These are phyloP conservation scores for Lodderomyces jiufengensis DNA, from an alignment of 1,139 yeast species.

Conservation along the genomic window DNA sequence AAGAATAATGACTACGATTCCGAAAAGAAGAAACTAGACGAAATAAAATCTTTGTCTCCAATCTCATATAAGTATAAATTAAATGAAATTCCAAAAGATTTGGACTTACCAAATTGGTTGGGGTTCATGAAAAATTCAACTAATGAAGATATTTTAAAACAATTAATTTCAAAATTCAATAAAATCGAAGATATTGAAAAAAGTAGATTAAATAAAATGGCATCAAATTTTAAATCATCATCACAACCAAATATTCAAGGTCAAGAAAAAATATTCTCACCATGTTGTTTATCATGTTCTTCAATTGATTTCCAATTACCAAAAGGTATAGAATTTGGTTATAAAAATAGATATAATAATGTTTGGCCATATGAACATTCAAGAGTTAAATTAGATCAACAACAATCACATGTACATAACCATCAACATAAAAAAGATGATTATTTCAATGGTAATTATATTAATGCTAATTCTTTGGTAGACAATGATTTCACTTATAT, in stretches of 20 bases:
- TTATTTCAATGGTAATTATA: conserved; percentile 43
- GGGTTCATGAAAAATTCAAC: conserved; percentile 22
- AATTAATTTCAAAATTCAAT: conserved; percentile 37
- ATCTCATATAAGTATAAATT: conserved; percentile 28
- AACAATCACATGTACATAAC: background rate
- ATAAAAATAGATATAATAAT: conserved; percentile 43
- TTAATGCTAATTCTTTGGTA: conserved; percentile 20
- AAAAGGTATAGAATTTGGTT: conserved; percentile 47
- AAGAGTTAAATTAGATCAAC: conserved; percentile 29
- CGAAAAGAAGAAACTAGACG: too few relatives aligned
- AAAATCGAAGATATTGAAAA: conserved; percentile 51
- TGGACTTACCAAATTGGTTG: conserved; percentile 48
- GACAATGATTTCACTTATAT: conserved; percentile 27
- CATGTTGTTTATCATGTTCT: conserved; percentile 46
- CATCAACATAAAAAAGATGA: conserved; percentile 23
- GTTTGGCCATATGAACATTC: conserved; percentile 49
- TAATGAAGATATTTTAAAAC: conserved; percentile 25
- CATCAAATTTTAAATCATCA: conserved; percentile 7
- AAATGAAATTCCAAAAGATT: conserved; percentile 1
- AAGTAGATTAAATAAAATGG: conserved; percentile 37
- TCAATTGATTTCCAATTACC: conserved; percentile 47
- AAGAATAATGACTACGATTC: conserved; percentile 16
- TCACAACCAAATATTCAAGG: conserved; percentile 11
- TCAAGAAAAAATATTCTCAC: conserved; percentile 34
- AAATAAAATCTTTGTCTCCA: too few relatives aligned